Base-by-base conservation (phyloP, 1,284 basidiomycete genomes). In the Mycena sp. region DNA sequence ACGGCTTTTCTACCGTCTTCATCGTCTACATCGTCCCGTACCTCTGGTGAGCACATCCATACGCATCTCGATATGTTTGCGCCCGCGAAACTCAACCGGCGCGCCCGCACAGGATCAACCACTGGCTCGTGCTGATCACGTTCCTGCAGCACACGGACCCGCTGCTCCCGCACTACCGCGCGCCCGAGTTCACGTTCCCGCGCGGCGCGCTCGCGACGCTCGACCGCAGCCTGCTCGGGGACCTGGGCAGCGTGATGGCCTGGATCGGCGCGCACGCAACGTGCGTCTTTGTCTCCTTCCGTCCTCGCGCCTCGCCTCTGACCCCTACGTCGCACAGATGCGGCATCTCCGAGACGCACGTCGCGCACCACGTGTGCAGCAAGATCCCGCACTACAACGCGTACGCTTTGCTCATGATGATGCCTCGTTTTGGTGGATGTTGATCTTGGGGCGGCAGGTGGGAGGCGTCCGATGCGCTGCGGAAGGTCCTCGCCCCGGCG, bases 121-220 rank as follows among this genome's bases (percentile, higher is more conserved):
- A 94, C 85, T 96, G 94, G 94, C 85, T 97, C 58, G 93, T 97
- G 60, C 76, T 94, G 69, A 95, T 96, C 82, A 96, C 94, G 32
- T 96, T 94, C 90, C 86, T 99, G 64, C 98, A 99, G 81, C 98
- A 99, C 85, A 98, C 97, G 72, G 97, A 99, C 81, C 95, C 96
- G 19, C 77, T 92, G 49, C 85, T 99, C 30, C 96, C 96, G 58
- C 98, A 99, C 82, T 99, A 99, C 87, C 92, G 94, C 70, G 89
- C 92, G 28, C 80, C 90, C 41, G 88, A 92, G 73, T 98, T 96
- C 86, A 98, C 91, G 51, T 99, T 99, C 86, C 85, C 92, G 57
- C 95, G 97, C 72, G 97, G 97, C 67, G 97, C 97, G 19, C 89
- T 99, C 53, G 84, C 94, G 67, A 99, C 97, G 23, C 85, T 99